Evolutionary conservation across 164 flowering plant species (phyloP), one percentile per base, ranked within the genome.

Genomic region (Taxillus chinensis): DNA sequence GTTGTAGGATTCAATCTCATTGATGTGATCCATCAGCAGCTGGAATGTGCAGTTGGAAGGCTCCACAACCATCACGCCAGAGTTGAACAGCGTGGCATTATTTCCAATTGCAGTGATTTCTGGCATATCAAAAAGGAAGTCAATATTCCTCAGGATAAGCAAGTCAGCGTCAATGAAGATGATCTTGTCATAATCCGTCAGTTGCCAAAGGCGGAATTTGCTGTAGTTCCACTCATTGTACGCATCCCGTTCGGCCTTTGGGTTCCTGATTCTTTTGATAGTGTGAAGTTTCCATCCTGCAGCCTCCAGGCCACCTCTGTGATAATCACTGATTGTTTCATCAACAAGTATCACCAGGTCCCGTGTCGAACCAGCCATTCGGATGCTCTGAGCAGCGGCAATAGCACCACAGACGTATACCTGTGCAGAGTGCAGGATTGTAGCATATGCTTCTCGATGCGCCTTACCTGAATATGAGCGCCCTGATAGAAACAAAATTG

Each of bases 191-290:
- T 91, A 91, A 68, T 89, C 95, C 5, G 98, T 91, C 62, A 91
- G 64, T 67, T 91, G 98, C 96, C 98, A 91, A 8, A 91, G 87
- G n/a, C 96, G 85, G 66, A 91, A 89, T 60, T 85, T 83, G 80
- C 98, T 89, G 74, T 91, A 91, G 72, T 91, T 91, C 90, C 90
- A 91, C 61, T 91, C 98, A 57, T 91, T 91, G 62, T 91, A 91
- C 17, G 98, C 90, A 54, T 89, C 89, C 7, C 38, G 68, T 69
- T 79, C 82, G 16, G 96, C 95, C 67, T 78, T 80, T 39, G 85
- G 83, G 54, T 85, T 82, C 57, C 92, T 71, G 62, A 81, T 78
- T 71, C 86, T 74, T 60, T 81, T 70, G 11, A 81, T 87, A 9
- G 77, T 73, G 57, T 70, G 72, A 56, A 82, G 66, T 67, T 79